Evolutionary conservation across 768 basidiomycete genomes (phyloP), one percentile per base, ranked within the genome.

Genomic region (Boletellus ananas): DNA sequence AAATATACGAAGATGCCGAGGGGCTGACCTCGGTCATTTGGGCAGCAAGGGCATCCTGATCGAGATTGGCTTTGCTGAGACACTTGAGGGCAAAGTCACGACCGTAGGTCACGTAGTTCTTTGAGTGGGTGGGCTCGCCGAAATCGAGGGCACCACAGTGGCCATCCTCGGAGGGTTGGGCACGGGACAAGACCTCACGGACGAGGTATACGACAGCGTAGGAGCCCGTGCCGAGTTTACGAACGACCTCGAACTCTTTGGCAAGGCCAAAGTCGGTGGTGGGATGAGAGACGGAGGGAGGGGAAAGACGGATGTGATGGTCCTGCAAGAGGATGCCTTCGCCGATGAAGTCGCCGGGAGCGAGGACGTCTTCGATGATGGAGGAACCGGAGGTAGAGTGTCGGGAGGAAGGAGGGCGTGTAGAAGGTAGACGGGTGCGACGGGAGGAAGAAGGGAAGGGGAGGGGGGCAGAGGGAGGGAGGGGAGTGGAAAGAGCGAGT

Each of bases 201-300:
- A 96, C 94, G 52, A 92, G 84, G 66, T 96, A 97, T 48, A 96
- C 94, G 61, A 93, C 88, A 14, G 94, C 94, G 65, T 95, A 96
- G 54, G 85, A 88, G 58, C 94, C 94, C 0, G 88, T 84, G 43
- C 94, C 94, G 45, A 95, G 81, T 55, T 81, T 82, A 49, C 88
- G 76, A 58, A 94, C 80, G 66, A 97, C 92, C 72, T 92, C 80
- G 53, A 94, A 92, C 57, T 84, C 82, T 18, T 68, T 72, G 14
- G 83, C 84, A 17, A 81, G 81, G 49, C 75, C 74, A 52, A 63
- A 62, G 51, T 73, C 66, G 51, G 74, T 60, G 38, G 56, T 59
- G 25, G 65, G 61, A 43, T 69, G 63, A 20, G 67, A 64, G 21
- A 65, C 56, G 27, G 62, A 65, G 2, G 69, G 62, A 21, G 66